Evolutionary conservation across 148 eudicot genomes (phyloP).

Genomic region (Spergularia bocconei): DNA sequence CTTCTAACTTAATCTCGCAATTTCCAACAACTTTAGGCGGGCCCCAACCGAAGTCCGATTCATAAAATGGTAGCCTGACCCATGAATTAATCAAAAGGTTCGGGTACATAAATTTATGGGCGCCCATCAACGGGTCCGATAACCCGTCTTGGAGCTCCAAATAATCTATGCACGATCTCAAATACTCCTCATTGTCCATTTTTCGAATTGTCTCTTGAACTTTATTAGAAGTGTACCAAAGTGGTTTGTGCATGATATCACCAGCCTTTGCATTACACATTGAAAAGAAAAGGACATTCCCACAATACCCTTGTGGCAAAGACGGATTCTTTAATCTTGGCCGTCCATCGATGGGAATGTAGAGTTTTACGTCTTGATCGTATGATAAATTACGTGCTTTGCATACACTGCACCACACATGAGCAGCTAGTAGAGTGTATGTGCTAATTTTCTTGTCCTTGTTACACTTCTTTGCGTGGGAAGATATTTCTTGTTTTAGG

Average conservation of each 20-base stretch:
- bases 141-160: slow-evolving; percentile 24
- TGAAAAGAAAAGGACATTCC: slow-evolving; percentile 32
- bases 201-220: slow-evolving; percentile 25
- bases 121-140: slow-evolving; percentile 13
- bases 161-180: slow-evolving; percentile 33
- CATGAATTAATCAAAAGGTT: slow-evolving; percentile 34
- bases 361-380: slow-evolving; percentile 30
- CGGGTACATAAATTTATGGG: slow-evolving; percentile 26
- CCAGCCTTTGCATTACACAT: slow-evolving; percentile 25
- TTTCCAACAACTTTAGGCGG: slow-evolving; percentile 33
- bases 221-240: slow-evolving; percentile 24
- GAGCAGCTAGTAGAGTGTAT: slow-evolving; percentile 31
- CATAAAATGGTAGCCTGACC: slow-evolving; percentile 29
- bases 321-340: slow-evolving; percentile 20
- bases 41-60: slow-evolving; percentile 43
- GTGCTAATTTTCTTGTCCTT: slow-evolving; percentile 23
- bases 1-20: slow-evolving; percentile 29
- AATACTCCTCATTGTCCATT: slow-evolving; percentile 22
- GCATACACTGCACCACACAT: slow-evolving; percentile 29
- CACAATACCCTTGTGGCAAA: slow-evolving; percentile 31
- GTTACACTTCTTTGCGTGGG: slow-evolving; percentile 4
- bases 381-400: slow-evolving; percentile 26
- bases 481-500: slow-evolving; percentile 16
- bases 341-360: slow-evolving; percentile 35
- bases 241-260: slow-evolving; percentile 23